phyloP scores from a whole-genome alignment of 2,329 filamentous ascomycete species.

The Thielaviopsis populi region DNA sequence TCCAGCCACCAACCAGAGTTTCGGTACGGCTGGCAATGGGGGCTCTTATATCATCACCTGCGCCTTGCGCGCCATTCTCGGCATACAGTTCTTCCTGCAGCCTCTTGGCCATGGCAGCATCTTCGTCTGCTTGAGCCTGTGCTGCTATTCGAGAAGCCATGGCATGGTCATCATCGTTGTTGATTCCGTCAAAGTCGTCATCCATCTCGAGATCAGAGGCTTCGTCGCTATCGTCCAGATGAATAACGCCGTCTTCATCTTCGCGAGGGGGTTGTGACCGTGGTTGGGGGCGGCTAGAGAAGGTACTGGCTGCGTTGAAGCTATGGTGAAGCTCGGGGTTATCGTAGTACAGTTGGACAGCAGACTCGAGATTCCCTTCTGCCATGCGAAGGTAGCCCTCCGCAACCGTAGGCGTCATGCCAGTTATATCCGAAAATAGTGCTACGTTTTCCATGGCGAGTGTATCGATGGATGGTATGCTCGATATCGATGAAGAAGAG shows the following conservation, averaged over 20 bases:
- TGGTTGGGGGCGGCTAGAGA: conserved; percentile 23
- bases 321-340: conserved; percentile 55
- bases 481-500: not conserved
- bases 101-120: conserved; percentile 81
- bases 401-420: conserved; percentile 56
- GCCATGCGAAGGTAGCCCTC: conserved; percentile 71
- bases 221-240: conserved; percentile 42
- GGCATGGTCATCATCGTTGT: conserved; percentile 27
- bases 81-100: conserved; percentile 86
- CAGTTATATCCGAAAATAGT: conserved; percentile 71
- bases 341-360: conserved; percentile 80
- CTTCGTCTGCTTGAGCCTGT: conserved; percentile 58
- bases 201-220: not conserved
- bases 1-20: conserved; percentile 53
- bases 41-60: conserved; percentile 57
- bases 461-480: not conserved
- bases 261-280: conserved; percentile 22
- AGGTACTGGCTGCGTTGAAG: conserved; percentile 26
- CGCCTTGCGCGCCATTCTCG: conserved; percentile 28
- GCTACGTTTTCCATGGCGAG: conserved; percentile 51
- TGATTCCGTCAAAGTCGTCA: conserved; percentile 23
- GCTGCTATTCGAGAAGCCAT: conserved; percentile 29
- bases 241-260: conserved; percentile 36
- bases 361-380: conserved; percentile 70
- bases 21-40: conserved; percentile 86